These are phyloP conservation scores for Aeschynomene evenia DNA, from an alignment of 306 rosid genomes.

Conservation along the genomic window DNA sequence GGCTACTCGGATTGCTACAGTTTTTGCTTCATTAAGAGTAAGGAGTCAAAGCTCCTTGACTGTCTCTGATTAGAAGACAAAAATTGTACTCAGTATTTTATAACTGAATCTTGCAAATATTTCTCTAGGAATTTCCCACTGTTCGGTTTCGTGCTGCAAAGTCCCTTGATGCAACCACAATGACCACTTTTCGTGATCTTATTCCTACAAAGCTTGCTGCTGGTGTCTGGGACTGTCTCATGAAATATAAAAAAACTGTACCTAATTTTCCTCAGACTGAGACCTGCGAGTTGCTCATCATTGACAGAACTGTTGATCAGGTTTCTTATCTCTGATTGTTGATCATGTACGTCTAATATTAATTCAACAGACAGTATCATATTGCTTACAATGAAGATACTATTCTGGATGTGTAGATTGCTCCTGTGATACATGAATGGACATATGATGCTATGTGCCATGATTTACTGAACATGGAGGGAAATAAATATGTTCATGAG, in stretches of 20 bases:
- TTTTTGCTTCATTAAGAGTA: constrained; percentile 97
- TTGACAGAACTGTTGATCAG: constrained; percentile 96
- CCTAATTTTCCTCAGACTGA: constrained; percentile 86
- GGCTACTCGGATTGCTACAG: constrained; percentile 85
- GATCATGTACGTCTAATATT: constrained; percentile 27
- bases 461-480: constrained; percentile 84
- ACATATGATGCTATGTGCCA: constrained; percentile 95
- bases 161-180: constrained; percentile 89
- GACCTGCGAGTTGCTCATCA: constrained; percentile 91
- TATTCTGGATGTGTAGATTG: constrained; percentile 67
- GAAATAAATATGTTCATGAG: constrained; percentile 89
- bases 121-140: constrained; percentile 72
- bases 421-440: constrained; percentile 96
- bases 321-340: constrained; percentile 52
- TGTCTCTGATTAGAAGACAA: constrained; percentile 6
- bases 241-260: constrained; percentile 66
- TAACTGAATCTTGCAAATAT: constrained; percentile 27
- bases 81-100: constrained; percentile 10
- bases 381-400: constrained; percentile 38
- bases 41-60: constrained; percentile 8
- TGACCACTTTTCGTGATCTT: constrained; percentile 89
- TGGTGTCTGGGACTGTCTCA: constrained; percentile 85
- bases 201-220: constrained; percentile 96
- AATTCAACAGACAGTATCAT: constrained; percentile 9
- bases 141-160: constrained; percentile 92